Evolutionary conservation across 371 early-diverging fungal genomes (phyloP), one percentile per base, ranked within the genome.

Genomic region (Sporodiniella umbellata): DNA sequence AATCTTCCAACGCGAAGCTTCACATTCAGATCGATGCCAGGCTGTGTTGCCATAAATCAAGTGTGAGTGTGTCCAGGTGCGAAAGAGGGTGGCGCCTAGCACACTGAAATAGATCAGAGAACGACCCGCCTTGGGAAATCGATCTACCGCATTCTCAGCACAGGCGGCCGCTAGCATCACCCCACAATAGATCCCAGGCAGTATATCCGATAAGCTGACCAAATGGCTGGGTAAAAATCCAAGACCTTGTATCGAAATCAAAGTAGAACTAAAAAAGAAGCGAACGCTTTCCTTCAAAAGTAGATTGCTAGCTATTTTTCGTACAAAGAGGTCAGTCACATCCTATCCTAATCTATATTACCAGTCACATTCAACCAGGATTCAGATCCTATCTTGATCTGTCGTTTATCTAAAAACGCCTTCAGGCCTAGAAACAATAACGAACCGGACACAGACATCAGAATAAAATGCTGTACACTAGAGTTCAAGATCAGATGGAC

Each of bases 401-500:
- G 70, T 1, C 73, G 67, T 25, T 72, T 61, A 0, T 18, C 44
- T 8, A 64, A 24, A n/a, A 72, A 38, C 0, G 48, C 35, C 12
- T 64, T 46, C 0, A 64, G 10, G 19, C 46, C 47, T 10, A 56
- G 33, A 46, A 53, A 52, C 0, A 44, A 21, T 4, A 44, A 10
- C 26, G 45, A 66, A 0, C 14, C 28, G 1, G 19, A 33, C 17
- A 66, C 38, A 3, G 57, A 11, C 2, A 26, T 25, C 8, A 61
- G 12, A 1, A 45, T 50, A n/a, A 62, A 15, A 18, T 42, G 33
- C 19, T 56, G 64, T 12, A 58, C 42, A 4, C 38, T 21, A 3
- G 70, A 62, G 28, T 72, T 69, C 4, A 72, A 31, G 2, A 59
- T 24, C 2, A 69, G 15, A 35, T 62, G 59, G 6, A 58, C 23